These are phyloP conservation scores for Agarophyton chilense DNA, from an alignment of 23 red algal genomes.

Conservation along the genomic window DNA sequence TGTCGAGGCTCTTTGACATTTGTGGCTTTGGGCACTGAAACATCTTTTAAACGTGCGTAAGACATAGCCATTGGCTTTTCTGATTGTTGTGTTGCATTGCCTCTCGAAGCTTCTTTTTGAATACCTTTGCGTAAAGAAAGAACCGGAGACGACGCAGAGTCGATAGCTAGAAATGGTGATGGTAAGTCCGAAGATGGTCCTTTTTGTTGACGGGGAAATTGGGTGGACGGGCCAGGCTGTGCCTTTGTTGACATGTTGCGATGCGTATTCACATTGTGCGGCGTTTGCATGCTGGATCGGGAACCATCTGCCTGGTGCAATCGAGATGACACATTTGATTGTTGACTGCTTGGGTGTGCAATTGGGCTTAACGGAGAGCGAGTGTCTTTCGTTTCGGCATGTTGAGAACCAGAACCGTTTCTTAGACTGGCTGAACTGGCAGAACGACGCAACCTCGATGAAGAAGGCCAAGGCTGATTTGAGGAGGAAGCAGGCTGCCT, in stretches of 20 bases:
- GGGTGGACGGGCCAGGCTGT: background rate
- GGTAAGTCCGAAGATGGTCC: too few species aligned
- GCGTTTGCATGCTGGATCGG: background rate
- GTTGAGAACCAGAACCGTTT: background rate
- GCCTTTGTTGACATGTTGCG: background rate
- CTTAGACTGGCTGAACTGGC: background rate
- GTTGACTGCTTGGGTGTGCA: background rate
- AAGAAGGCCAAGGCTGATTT: background rate
- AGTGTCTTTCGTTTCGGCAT: background rate
- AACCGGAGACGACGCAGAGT: background rate
- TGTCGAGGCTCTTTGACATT: background rate
- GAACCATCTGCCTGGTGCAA: background rate
- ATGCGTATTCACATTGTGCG: background rate
- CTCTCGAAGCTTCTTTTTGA: background rate
- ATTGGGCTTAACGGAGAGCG: background rate
- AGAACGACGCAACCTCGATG: background rate
- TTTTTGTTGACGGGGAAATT: background rate
- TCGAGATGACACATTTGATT: background rate
- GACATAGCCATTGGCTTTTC: background rate
- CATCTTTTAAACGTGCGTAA: background rate
- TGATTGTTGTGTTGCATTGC: background rate
- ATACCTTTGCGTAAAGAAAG: background rate
- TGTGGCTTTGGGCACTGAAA: background rate
- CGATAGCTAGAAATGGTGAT: background rate
- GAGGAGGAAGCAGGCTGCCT: background rate